These are phyloP conservation scores for Daldinia eschscholtzii DNA, from an alignment of 2,329 filamentous ascomycete genomes.

Conservation along the genomic window DNA sequence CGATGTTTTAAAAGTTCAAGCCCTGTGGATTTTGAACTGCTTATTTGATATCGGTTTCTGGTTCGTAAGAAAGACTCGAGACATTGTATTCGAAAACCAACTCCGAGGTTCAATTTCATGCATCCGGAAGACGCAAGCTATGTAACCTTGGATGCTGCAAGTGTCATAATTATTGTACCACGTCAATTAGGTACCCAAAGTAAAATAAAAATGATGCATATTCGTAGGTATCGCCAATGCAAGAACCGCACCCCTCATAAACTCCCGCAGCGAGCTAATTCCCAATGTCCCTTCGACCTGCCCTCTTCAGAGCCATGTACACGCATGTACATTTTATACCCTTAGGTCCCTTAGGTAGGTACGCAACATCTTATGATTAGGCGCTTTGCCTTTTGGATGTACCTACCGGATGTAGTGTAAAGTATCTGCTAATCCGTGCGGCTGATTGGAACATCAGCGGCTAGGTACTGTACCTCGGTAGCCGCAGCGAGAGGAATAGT, in stretches of 20 bases:
- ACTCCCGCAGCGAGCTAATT: neutral
- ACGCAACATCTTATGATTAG: constrained; percentile 7
- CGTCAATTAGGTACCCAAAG: neutral
- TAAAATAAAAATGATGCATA: neutral
- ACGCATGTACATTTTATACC: neutral
- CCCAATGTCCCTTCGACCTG: constrained; percentile 24
- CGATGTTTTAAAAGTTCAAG: constrained; percentile 12
- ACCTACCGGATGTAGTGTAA: neutral
- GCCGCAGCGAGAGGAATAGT: constrained; percentile 13
- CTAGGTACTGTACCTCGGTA: constrained; percentile 14
- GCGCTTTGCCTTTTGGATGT: neutral
- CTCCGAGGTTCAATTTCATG: constrained; percentile 5
- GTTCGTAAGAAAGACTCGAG: neutral
- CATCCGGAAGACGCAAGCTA: constrained; percentile 1
- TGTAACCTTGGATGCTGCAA: constrained; percentile 3
- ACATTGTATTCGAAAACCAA: constrained; percentile 19
- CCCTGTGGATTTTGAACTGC: constrained; percentile 14
- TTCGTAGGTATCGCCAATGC: constrained; percentile 2
- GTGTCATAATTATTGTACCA: constrained; percentile 6
- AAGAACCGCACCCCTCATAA: constrained; percentile 28
- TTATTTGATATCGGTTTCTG: constrained; percentile 4
- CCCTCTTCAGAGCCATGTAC: constrained; percentile 28
- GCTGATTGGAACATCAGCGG: constrained; percentile 34
- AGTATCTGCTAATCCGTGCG: constrained; percentile 32
- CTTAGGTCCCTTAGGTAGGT: neutral